Conservation (phyloP, 225 moss, liverwort and hornwort species). For the Thuidium tamariscinum region DNA sequence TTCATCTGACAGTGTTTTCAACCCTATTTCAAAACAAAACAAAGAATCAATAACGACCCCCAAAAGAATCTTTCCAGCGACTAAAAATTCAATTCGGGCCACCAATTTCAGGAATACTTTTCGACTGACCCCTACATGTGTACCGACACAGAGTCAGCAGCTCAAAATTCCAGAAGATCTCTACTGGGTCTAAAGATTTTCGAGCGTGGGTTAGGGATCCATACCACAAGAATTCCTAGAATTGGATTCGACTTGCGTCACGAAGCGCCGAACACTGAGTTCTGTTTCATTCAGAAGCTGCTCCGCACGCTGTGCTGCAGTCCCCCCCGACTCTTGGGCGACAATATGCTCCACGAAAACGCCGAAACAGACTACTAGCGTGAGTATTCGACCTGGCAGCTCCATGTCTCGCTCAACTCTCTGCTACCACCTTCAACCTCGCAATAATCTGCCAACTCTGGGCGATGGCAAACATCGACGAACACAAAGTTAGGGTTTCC, state of each 20-base stretch:
- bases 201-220: background rate
- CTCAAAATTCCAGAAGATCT: background rate
- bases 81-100: background rate
- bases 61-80: background rate
- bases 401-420: background rate
- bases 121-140: too few relatives aligned
- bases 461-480: background rate
- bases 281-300: background rate
- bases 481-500: background rate
- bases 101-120: background rate
- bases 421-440: background rate
- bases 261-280: background rate
- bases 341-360: background rate
- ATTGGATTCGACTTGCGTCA: background rate
- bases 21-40: background rate
- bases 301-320: background rate
- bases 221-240: background rate
- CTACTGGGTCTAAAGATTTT: background rate
- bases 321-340: background rate
- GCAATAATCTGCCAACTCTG: background rate
- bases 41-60: too few relatives aligned
- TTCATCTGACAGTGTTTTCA: background rate
- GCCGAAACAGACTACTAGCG: background rate
- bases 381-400: background rate
- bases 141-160: background rate